These are phyloP conservation scores for Rubroboletus satanas DNA, from an alignment of 768 basidiomycete species.

Conservation along the genomic window DNA sequence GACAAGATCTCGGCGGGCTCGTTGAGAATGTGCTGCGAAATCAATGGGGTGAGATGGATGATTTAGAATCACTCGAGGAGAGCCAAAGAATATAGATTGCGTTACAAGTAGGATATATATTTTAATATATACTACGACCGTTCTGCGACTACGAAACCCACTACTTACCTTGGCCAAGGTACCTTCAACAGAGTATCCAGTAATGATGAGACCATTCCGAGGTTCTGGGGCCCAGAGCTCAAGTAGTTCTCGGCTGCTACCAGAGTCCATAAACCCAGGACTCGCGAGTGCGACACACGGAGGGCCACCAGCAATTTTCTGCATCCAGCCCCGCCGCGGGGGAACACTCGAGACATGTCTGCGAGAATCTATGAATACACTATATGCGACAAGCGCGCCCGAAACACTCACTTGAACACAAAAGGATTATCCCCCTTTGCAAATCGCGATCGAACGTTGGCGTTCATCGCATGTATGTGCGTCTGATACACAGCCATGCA, in stretches of 20 bases:
- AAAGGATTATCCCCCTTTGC: conserved; percentile 96
- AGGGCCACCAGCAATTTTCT: conserved; percentile 85
- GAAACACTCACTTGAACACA: conserved; percentile 81
- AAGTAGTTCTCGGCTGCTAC: conserved; percentile 85
- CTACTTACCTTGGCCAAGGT: conserved; percentile 91
- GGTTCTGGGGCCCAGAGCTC: conserved; percentile 95
- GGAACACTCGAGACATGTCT: conserved; percentile 80
- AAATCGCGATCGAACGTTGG: conserved; percentile 83
- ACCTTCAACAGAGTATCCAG: conserved; percentile 96
- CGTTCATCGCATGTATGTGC: conserved; percentile 96
- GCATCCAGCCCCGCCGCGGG: conserved; percentile 73
- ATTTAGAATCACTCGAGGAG: conserved; percentile 4
- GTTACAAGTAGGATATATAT: conserved; percentile 18
- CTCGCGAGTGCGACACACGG: conserved; percentile 95
- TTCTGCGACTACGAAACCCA: neutral
- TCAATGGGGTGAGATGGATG: conserved; percentile 1
- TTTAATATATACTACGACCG: neutral
- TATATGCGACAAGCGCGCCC: neutral
- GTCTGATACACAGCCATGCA: conserved; percentile 98
- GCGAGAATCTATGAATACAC: neutral
- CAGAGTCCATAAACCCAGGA: conserved; percentile 89
- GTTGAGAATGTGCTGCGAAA: conserved; percentile 75
- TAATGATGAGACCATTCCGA: conserved; percentile 90
- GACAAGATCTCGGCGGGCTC: conserved; percentile 88
- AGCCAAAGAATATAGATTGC: conserved; percentile 5